These are phyloP conservation scores for Ascomycota sp. DNA, from an alignment of 2,329 filamentous ascomycete species.

Conservation along the genomic window DNA sequence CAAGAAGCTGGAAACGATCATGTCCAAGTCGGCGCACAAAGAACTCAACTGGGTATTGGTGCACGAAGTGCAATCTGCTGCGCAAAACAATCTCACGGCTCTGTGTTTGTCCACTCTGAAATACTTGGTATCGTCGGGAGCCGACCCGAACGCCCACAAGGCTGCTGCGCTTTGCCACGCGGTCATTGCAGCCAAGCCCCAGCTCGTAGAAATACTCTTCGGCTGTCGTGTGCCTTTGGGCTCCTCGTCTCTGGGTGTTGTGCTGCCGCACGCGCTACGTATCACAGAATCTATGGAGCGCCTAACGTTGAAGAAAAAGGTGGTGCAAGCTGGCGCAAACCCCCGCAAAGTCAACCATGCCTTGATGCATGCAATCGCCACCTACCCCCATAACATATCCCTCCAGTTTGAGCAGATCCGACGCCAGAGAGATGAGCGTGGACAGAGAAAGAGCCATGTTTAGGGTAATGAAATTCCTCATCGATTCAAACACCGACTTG, in stretches of 20 bases:
- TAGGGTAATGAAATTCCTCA: slow-evolving; percentile 33
- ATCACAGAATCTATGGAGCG: slow-evolving; percentile 30
- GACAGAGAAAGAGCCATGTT: slow-evolving; percentile 32
- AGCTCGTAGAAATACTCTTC: slow-evolving; percentile 29
- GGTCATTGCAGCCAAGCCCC: slow-evolving; percentile 22
- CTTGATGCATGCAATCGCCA: slow-evolving; percentile 26
- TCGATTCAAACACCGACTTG: slow-evolving; percentile 35
- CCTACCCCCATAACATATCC: slow-evolving; percentile 25
- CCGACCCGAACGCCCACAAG: slow-evolving; percentile 32
- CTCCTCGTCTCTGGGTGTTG: slow-evolving; percentile 22
- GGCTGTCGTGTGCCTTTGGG: slow-evolving; percentile 14
- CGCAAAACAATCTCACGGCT: slow-evolving; percentile 12
- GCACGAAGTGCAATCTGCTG: slow-evolving; percentile 26
- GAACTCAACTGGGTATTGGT: slow-evolving; percentile 24
- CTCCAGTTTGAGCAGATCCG: slow-evolving; percentile 34
- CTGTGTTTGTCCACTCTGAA: slow-evolving; percentile 23
- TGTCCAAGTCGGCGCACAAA: slow-evolving; percentile 21
- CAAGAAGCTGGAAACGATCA: slow-evolving; percentile 26
- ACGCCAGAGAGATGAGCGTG: slow-evolving; percentile 20
- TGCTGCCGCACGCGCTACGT: slow-evolving; percentile 30
- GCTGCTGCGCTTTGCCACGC: slow-evolving; percentile 29
- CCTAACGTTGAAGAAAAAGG: slow-evolving; percentile 25
- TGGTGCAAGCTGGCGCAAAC: slow-evolving; percentile 28
- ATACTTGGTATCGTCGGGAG: slow-evolving; percentile 26
- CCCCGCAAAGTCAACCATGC: slow-evolving; percentile 28